Base-by-base conservation (phyloP, 202 grass and related monocot species). In the Dendrocalamus latiflorus region DNA sequence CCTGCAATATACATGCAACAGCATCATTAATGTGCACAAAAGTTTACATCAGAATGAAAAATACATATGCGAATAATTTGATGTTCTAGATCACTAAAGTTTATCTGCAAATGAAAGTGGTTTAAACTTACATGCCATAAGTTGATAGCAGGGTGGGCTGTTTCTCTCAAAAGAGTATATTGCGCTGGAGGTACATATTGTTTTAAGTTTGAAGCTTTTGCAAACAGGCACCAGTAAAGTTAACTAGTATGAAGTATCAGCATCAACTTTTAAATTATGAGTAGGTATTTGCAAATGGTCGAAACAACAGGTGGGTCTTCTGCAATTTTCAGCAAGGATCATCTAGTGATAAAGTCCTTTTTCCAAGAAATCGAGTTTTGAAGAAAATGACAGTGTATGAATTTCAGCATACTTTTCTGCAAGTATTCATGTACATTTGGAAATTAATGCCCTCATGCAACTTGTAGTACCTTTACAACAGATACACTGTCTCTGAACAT, bases 1-100 rank as follows among this genome's bases (percentile, higher is more conserved):
- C 69, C 92, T 94, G 85, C 82, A 76, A 91, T 65, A 18, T 49
- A 76, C 53, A 81, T 48, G 12, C 39, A 64, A 79, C 55, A 89
- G 24, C 34, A 86, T 74, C 68, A 88, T 48, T 39, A 22, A 58
- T 67, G 30, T 4, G 55, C 28, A 64, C 44, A 38, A 68, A 83
- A 70, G 42, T 33, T 71, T 21, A 60, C 39, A 41, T 57, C 65
- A 72, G 48, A 71, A 56, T 67, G 42, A 8, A 77, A 61, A 81
- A 55, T 41, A 54, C 58, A 77, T 65, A 43, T 81, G 54, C 26
- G 72, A 21, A 82, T 33, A 81, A n/a, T 71, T 71, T 70, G 1
- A 16, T 36, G 30, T 16, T 36, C 11, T 6, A 47, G 51, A 58
- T 43, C 8, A 15, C 9, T 61, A 16, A 60, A 70, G 39, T 81